These are phyloP conservation scores for Parascedosporium putredinis DNA, from an alignment of 2,329 filamentous ascomycete genomes.

Conservation along the genomic window DNA sequence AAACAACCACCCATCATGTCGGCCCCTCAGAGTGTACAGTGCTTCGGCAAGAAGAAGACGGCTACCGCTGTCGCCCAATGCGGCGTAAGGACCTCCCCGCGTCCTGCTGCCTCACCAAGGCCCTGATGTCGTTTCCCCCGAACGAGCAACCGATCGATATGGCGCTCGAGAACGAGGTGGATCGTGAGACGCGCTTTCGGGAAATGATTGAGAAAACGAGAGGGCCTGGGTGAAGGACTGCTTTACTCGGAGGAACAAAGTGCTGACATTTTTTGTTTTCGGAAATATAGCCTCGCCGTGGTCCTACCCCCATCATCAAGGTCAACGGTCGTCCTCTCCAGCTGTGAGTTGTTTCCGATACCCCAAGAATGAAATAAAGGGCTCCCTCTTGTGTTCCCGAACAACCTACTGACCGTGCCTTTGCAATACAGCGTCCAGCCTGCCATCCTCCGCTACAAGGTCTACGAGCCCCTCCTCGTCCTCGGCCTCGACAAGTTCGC, in stretches of 20 bases:
- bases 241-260: not conserved
- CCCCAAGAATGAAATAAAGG: not conserved
- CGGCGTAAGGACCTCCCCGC: conserved; percentile 27
- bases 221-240: not conserved
- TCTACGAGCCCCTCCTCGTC: conserved; percentile 98
- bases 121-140: not conserved
- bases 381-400: not conserved
- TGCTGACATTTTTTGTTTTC: conserved; percentile 4
- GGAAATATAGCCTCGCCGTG: conserved; percentile 34
- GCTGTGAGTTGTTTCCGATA: conserved; percentile 33
- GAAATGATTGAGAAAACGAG: not conserved
- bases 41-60: conserved; percentile 98
- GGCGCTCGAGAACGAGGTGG: not conserved
- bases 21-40: conserved; percentile 76
- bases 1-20: conserved; percentile 53
- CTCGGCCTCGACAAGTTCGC: conserved; percentile 94
- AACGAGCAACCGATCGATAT: not conserved
- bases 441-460: conserved; percentile 97
- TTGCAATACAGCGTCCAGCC: conserved; percentile 56
- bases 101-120: too few species aligned
- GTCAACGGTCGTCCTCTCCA: conserved; percentile 95
- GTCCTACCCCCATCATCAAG: conserved; percentile 57
- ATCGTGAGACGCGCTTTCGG: not conserved
- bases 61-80: conserved; percentile 80
- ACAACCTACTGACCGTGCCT: not conserved